Evolutionary conservation across 225 moss, liverwort and hornwort species (phyloP).

Genomic region (Bryoerythrophyllum caledonicum): DNA sequence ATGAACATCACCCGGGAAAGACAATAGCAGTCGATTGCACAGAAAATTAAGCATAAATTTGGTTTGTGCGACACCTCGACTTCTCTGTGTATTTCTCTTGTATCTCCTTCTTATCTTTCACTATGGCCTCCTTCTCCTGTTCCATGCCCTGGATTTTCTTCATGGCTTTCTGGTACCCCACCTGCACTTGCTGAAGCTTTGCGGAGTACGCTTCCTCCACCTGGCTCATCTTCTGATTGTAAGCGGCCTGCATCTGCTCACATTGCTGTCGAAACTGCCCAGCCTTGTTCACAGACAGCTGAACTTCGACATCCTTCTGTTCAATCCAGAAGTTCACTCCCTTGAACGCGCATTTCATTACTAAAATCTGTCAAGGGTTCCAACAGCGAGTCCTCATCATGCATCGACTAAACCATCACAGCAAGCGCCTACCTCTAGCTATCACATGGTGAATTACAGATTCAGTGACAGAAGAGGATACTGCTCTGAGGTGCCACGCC

Average conservation of each 20-base stretch:
- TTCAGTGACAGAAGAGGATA: slow-evolving; percentile 57
- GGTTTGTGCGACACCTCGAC: slow-evolving; percentile 54
- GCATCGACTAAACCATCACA: background rate
- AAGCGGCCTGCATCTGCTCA: slow-evolving; percentile 87
- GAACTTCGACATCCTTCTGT: slow-evolving; percentile 96
- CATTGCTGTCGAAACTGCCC: slow-evolving; percentile 84
- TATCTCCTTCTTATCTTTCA: slow-evolving; percentile 86
- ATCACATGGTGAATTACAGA: background rate
- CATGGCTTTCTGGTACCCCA: slow-evolving; percentile 89
- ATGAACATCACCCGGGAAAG: background rate
- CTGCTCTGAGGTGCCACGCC: slow-evolving; percentile 95
- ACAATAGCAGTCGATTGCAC: background rate
- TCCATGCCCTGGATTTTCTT: slow-evolving; percentile 78
- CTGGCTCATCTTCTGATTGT: slow-evolving; percentile 78
- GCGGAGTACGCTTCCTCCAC: slow-evolving; percentile 81
- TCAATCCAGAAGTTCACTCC: slow-evolving; percentile 97
- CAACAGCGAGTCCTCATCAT: slow-evolving; percentile 4
- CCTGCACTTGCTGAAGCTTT: slow-evolving; percentile 86
- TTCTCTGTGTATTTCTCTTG: slow-evolving; percentile 97
- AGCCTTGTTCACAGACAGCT: slow-evolving; percentile 81
- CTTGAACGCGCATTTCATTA: slow-evolving; percentile 98
- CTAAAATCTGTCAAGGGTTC: slow-evolving; percentile 46
- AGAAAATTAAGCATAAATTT: background rate
- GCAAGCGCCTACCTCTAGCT: background rate
- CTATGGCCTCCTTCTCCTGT: slow-evolving; percentile 69